phyloP scores from a whole-genome alignment of 1,139 yeast genomes.

The Debaryomycetaceae sp. region DNA sequence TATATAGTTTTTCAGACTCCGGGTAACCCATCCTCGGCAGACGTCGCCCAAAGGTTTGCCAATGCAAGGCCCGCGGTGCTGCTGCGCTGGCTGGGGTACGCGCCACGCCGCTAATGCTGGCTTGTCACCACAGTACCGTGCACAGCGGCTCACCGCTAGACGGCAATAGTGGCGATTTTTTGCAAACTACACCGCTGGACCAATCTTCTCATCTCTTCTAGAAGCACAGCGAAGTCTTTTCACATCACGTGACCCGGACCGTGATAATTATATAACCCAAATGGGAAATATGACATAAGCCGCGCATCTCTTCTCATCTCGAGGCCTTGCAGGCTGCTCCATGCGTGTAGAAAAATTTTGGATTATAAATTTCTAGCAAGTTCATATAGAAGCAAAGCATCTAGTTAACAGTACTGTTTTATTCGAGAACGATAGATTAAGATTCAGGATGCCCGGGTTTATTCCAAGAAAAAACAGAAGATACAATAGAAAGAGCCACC shows the following conservation, averaged over 20 bases:
- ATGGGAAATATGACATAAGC: slow-evolving; percentile 3
- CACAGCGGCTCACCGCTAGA: background rate
- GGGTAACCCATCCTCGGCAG: slow-evolving; percentile 7
- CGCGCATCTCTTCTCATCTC: slow-evolving; percentile 6
- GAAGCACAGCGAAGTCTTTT: background rate
- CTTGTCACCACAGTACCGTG: background rate
- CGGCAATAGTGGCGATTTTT: background rate
- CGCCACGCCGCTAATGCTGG: background rate
- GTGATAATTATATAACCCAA: slow-evolving; percentile 1
- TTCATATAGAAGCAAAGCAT: too few species aligned
- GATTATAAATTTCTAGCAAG: background rate
- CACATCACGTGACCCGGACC: background rate
- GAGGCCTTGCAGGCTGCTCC: background rate
- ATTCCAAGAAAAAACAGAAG: slow-evolving; percentile 9
- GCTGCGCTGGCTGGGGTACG: too few species aligned
- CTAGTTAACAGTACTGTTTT: too few species aligned
- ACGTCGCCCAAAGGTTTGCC: background rate
- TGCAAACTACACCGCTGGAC: background rate
- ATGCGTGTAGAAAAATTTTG: background rate
- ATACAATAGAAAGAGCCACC: slow-evolving; percentile 11
- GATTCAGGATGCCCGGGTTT: slow-evolving; percentile 8
- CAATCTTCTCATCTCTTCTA: background rate
- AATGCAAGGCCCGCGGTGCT: too few species aligned
- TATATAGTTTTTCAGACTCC: slow-evolving; percentile 13
- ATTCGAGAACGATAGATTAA: background rate